Conservation (phyloP, 164 flowering plant species). For the Nymphaea colorata region DNA sequence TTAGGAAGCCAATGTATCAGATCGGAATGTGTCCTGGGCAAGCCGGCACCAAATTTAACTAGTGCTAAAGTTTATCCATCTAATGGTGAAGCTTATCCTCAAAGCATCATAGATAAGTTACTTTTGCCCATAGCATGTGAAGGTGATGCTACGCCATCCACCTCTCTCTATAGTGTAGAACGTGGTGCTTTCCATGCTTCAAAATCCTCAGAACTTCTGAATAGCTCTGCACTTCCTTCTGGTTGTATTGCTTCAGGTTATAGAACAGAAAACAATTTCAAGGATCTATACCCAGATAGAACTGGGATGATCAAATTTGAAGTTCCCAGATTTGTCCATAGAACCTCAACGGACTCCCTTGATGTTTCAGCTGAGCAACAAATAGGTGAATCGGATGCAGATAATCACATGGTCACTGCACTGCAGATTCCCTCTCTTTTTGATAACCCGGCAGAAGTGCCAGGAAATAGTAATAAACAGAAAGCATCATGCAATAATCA, state of each 20-base stretch:
- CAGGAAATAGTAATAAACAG: background rate
- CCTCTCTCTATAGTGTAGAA: background rate
- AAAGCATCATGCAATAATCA: slow-evolving; percentile 1
- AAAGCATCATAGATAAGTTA: background rate
- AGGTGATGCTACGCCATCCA: background rate
- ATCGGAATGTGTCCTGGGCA: background rate
- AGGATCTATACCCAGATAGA: slow-evolving; percentile 5
- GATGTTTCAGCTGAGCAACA: slow-evolving; percentile 6
- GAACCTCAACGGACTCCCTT: slow-evolving; percentile 9
- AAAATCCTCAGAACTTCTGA: slow-evolving; percentile 11
- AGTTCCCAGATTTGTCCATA: slow-evolving; percentile 12
- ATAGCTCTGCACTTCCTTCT: slow-evolving; percentile 10
- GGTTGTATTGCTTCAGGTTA: slow-evolving; percentile 6
- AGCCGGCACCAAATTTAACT: background rate
- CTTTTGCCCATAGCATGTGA: background rate
- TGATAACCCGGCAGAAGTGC: background rate
- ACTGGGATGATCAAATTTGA: slow-evolving; percentile 10
- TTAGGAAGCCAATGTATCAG: slow-evolving; percentile 4
- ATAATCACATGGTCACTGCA: slow-evolving; percentile 1
- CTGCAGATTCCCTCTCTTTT: background rate
- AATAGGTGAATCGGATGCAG: slow-evolving; percentile 5
- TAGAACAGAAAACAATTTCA: slow-evolving; percentile 5
- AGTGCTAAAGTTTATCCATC: background rate
- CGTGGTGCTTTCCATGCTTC: background rate
- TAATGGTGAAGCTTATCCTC: background rate